Conservation (phyloP, 495 filamentous ascomycete genomes). For the Wilcoxina mikolae region DNA sequence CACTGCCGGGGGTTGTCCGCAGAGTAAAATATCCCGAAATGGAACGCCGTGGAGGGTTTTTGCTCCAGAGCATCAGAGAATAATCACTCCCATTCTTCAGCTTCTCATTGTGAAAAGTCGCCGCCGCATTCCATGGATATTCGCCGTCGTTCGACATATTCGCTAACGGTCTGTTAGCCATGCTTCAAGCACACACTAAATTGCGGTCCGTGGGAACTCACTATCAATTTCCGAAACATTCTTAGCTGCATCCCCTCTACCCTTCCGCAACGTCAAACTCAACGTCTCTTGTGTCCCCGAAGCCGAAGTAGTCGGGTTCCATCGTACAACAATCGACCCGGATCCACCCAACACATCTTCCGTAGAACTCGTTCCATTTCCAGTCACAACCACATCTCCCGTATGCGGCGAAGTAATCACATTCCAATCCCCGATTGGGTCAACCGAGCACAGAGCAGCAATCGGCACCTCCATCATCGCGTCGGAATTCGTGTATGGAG, state of each 20-base stretch:
- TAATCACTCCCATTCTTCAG: constrained; percentile 21
- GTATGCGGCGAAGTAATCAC: constrained; percentile 11
- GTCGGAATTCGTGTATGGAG: constrained; percentile 19
- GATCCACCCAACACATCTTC: not conserved
- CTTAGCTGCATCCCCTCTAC: constrained; percentile 8
- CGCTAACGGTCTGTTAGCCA: too few species aligned
- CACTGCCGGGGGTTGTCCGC: not conserved
- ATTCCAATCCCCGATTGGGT: constrained; percentile 14
- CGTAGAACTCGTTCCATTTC: not conserved
- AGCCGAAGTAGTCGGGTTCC: constrained; percentile 12
- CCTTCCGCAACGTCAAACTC: constrained; percentile 22
- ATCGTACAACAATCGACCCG: not conserved
- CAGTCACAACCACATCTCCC: constrained; percentile 14
- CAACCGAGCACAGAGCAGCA: constrained; percentile 11
- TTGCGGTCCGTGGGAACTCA: too few species aligned
- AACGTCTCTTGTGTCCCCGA: constrained; percentile 11
- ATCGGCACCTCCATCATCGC: constrained; percentile 12
- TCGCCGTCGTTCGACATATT: constrained; percentile 20
- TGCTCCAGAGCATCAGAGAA: constrained; percentile 25
- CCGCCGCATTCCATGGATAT: constrained; percentile 22
- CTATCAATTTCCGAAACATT: constrained; percentile 22
- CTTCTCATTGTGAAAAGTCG: constrained; percentile 10
- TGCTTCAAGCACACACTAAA: too few species aligned
- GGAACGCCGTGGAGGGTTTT: constrained; percentile 19
- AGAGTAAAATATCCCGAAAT: constrained; percentile 23